Evolutionary conservation across 805 yeast species (phyloP), one percentile per base, ranked within the genome.

Genomic region (Saturnispora ahearnii): DNA sequence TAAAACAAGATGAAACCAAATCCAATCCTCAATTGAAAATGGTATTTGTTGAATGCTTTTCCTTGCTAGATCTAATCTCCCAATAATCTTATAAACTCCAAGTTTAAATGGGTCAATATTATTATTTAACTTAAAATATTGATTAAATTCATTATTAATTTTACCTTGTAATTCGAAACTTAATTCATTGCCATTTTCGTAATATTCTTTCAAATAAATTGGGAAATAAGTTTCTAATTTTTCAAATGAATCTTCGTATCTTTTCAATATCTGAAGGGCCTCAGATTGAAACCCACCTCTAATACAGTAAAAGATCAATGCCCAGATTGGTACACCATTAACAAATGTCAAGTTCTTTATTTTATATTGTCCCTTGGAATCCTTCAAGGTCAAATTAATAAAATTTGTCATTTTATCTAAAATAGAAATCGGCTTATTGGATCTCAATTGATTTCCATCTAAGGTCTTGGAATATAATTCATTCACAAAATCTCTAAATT

Each of bases 301-400:
- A 46, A 93, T 64, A 53, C 91, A 71, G 65, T 87, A 91, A 62
- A 84, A 93, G 10, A 93, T 68, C 36, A 88, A 68, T 0, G 96
- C 96, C 99, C 99, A 91, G n/a, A 93, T 78, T 9, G 98, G 98
- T 1, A 78, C 71, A 15, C 89, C 89, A 65, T 91, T 90, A 24
- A 88, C 81, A 49, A 83, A 69, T 38, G 83, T 74, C 44, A 85
- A 58, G 53, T 77, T 76, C n/a, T 72, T 70, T 34, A 74, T 57
- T 49, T 72, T 73, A 82, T 84, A 74, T 31, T 70, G 8, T 66
- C 21, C 60, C 57, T 46, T 51, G 51, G 33, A 57, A 77, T 79
- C 57, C 45, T 63, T 53, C 64, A 67, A 61, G 66, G 77, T 58
- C 64, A 68, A 50, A 52, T 79, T 73, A 59, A 78, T 64, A 60